Evolutionary conservation across 2,329 filamentous ascomycete species (phyloP), one percentile per base, ranked within the genome.

Genomic region (Cadophora luteo-olivacea): DNA sequence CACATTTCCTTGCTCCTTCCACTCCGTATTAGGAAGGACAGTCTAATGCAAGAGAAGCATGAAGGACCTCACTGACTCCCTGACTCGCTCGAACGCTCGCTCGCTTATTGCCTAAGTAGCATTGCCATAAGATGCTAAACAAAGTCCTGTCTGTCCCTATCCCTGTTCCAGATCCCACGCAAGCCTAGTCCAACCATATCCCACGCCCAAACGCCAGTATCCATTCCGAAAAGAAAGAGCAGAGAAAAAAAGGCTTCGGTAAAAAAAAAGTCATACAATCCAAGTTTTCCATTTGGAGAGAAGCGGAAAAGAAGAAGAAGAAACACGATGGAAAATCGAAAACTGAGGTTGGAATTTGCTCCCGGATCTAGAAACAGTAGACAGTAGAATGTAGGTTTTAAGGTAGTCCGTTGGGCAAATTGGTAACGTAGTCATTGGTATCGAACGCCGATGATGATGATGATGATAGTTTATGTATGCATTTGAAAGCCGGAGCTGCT

Each of bases 361-460:
- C 61, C 61, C 19, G 29, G 29, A 64, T 62, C 60, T 62, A 62
- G 51, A 58, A 60, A 62, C 60, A 62, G 60, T 61, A 61, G 45
- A 49, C 58, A 61, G 58, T 62, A 62, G 41, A 62, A 62, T 38
- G 60, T 60, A 60, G n/a, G 52, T 33, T 38, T 33, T 7, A n/a
- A 33, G 25, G 36, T 60, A 60, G 33, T 32, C 19, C 60, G 25
- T 48, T 29, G 24, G 41, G 16, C 41, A 62, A 36, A 62, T 62
- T 62, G n/a, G 41, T 22, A 33, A 45, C 19, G 41, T 51, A 62
- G 29, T 62, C 60, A 62, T 51, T 62, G 24, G 60, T 62, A 51
- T 51, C 60, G 38, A 62, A 62, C 60, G 60, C 60, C 60, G 60
- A 62, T 51, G 60, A 49, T 62, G 60, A 49, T 62, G 60, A 61